phyloP scores from a whole-genome alignment of 257 asterid species.

The Solanum paucissectum region DNA sequence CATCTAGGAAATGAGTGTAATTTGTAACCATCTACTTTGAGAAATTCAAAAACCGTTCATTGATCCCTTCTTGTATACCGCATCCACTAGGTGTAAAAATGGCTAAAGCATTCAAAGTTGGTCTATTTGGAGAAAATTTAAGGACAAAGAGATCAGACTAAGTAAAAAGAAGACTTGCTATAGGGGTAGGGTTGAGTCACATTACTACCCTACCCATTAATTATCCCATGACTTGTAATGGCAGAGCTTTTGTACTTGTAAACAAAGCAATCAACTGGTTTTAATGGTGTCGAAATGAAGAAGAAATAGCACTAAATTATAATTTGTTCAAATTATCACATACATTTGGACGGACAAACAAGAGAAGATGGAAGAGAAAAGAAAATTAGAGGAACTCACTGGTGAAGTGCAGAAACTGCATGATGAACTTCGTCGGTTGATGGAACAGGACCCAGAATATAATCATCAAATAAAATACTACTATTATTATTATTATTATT shows the following conservation, averaged over 20 bases:
- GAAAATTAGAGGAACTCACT: conserved; percentile 23
- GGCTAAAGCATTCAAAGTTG: neutral
- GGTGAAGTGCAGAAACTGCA: conserved; percentile 63
- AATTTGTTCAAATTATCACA: neutral
- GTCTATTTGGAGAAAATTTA: neutral
- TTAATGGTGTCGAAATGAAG: neutral
- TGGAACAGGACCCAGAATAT: conserved; percentile 54
- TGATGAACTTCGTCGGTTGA: conserved; percentile 46
- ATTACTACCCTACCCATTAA: neutral
- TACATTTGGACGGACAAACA: neutral
- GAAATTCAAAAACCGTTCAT: neutral
- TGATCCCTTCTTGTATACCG: neutral
- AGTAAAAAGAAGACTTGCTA: neutral
- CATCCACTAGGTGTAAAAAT: neutral
- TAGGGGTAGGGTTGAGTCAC: neutral
- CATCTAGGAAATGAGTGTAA: neutral
- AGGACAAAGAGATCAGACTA: neutral
- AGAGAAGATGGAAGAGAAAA: neutral
- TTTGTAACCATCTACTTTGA: neutral
- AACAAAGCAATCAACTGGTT: neutral
- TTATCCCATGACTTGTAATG: neutral
- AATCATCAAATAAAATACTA: conserved; percentile 24
- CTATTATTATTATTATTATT: conserved; percentile 7
- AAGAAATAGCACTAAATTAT: neutral
- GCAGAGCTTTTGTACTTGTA: neutral